A percentile compares a stretch with the other conserved stretches of the same genome.
phyloP scores from a whole-genome alignment of 495 filamentous ascomycete species.

The Lepidopterella palustris region DNA sequence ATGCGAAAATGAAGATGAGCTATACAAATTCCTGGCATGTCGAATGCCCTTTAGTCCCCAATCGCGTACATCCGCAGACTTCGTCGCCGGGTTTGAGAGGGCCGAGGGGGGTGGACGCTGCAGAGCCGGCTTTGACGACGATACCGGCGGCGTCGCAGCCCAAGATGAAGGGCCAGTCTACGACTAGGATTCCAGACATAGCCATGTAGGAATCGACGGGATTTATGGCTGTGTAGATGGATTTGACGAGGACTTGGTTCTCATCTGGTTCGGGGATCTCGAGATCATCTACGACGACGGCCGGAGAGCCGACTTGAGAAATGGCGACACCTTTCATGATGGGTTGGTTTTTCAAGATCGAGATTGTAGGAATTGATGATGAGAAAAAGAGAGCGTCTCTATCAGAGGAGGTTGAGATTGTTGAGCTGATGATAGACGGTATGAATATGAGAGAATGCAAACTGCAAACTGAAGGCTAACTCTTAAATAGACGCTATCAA shows the following conservation, averaged over 20 bases:
- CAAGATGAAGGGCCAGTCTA: conserved; percentile 15
- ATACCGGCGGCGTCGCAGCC: conserved; percentile 22
- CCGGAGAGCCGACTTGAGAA: background rate
- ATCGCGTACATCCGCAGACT: conserved; percentile 40
- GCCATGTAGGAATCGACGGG: conserved; percentile 15
- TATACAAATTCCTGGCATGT: conserved; percentile 43
- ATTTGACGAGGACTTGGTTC: conserved; percentile 16
- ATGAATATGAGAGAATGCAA: no score
- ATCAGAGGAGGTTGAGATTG: no score
- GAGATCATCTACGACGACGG: conserved; percentile 6
- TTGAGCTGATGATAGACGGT: no score
- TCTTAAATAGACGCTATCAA: no score
- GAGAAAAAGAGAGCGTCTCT: no score
- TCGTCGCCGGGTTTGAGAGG: conserved; percentile 18
- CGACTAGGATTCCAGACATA: conserved; percentile 8
- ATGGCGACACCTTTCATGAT: conserved; percentile 12
- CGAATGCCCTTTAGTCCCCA: conserved; percentile 36
- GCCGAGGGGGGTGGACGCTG: conserved; percentile 7
- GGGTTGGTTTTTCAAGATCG: no score
- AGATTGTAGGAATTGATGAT: no score
- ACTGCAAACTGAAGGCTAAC: no score
- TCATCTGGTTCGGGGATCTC: conserved; percentile 16
- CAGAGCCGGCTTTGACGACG: conserved; percentile 16
- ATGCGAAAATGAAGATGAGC: background rate
- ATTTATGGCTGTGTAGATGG: conserved; percentile 13